Percentiles rank a stretch among this genome's conserved stretches.
These are phyloP conservation scores for Nicotiana noctiflora DNA, from an alignment of 257 asterid genomes.

Conservation along the genomic window DNA sequence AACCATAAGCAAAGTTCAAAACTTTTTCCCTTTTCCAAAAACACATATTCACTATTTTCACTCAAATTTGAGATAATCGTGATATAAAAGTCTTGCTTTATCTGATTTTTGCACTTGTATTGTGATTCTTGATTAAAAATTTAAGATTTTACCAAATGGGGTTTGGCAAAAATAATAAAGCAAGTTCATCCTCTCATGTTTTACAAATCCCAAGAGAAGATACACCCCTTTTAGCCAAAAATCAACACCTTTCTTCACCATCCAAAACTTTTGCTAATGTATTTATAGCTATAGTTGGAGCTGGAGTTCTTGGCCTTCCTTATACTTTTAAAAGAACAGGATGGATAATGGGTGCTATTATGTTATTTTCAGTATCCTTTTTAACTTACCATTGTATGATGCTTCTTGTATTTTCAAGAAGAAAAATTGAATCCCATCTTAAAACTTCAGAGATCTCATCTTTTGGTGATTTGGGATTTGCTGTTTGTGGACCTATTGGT, in stretches of 20 bases:
- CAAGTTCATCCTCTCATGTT: constrained; percentile 7
- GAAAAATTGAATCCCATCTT: neutral
- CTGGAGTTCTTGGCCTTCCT: constrained; percentile 5
- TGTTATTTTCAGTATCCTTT: neutral
- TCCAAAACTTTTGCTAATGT: constrained; percentile 7
- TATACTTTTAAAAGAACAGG: constrained; percentile 7
- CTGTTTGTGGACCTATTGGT: constrained; percentile 7
- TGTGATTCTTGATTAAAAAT: neutral
- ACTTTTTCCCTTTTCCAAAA: neutral
- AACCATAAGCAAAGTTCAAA: neutral
- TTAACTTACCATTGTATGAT: constrained; percentile 6
- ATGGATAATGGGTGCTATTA: constrained; percentile 6
- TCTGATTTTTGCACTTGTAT: neutral
- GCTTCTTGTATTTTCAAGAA: constrained; percentile 6
- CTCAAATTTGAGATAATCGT: neutral
- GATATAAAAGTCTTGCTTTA: neutral
- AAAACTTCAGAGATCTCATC: neutral
- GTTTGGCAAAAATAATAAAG: neutral
- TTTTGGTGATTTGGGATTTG: constrained; percentile 12
- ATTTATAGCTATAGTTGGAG: constrained; percentile 2
- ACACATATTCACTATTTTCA: neutral
- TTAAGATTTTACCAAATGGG: neutral
- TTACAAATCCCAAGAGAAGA: constrained; percentile 8
- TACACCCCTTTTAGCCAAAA: neutral
- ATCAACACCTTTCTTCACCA: constrained; percentile 2